These are phyloP conservation scores for Hibiscus syriacus DNA, from an alignment of 345 rosid genomes.

Conservation along the genomic window DNA sequence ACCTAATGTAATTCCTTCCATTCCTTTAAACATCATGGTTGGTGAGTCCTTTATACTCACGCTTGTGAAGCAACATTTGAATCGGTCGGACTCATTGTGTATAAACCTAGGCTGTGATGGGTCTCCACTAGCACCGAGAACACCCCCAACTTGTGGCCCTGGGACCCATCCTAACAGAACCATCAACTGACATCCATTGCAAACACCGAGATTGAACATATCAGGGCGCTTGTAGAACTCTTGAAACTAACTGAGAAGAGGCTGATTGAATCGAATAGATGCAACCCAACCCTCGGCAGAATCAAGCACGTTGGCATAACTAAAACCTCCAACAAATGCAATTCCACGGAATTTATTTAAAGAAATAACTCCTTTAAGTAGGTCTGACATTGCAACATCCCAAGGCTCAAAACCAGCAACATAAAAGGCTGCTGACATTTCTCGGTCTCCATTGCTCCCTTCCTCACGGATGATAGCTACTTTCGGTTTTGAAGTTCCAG, in stretches of 20 bases:
- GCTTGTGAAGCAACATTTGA: conserved; percentile 81
- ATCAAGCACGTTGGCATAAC: conserved; percentile 88
- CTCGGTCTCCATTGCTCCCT: too few species aligned
- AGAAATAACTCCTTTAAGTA: conserved; percentile 50
- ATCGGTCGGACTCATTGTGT: conserved; percentile 87
- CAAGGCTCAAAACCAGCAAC: conserved; percentile 95
- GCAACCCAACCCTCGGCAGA: conserved; percentile 99
- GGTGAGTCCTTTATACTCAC: conserved; percentile 74
- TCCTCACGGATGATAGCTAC: too few species aligned
- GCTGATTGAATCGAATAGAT: conserved; percentile 73
- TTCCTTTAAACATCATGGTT: conserved; percentile 84
- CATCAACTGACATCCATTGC: conserved; percentile 96
- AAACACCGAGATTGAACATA: conserved; percentile 85
- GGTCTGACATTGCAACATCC: conserved; percentile 91
- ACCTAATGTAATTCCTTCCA: conserved; percentile 90
- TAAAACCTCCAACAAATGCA: conserved; percentile 90
- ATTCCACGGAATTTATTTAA: conserved; percentile 67
- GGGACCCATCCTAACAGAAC: conserved; percentile 92
- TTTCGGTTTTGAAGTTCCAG: too few species aligned
- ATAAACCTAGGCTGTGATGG: conserved; percentile 77
- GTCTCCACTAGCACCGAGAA: conserved; percentile 61
- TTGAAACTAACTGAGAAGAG: conserved; percentile 67
- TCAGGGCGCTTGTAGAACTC: conserved; percentile 81
- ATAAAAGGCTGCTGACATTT: too few species aligned
- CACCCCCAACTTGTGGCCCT: conserved; percentile 88